Conservation (phyloP, 2,329 filamentous ascomycete genomes). For the Nemania sp. region DNA sequence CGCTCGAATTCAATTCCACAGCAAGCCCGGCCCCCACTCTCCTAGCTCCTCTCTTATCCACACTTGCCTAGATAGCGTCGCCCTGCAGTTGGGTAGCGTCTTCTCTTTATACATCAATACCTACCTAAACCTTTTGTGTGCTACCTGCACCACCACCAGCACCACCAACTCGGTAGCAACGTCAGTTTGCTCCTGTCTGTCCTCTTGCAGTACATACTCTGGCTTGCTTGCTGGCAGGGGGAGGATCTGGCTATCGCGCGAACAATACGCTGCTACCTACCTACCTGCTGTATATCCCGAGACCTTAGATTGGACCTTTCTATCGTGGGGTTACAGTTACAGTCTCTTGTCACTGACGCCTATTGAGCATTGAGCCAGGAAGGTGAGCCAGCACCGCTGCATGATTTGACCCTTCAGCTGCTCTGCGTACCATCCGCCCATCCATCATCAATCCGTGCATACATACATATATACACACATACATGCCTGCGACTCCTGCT, state of each 20-base stretch:
- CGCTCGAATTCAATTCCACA: background rate
- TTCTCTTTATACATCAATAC: background rate
- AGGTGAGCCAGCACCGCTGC: conserved; percentile 49
- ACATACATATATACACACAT: conserved; percentile 6
- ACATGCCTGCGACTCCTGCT: conserved; percentile 21
- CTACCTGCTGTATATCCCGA: conserved; percentile 21
- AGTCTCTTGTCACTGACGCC: background rate
- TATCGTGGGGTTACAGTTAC: conserved; percentile 15
- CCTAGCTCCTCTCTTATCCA: background rate
- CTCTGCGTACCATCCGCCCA: conserved; percentile 24
- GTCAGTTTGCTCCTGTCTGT: background rate
- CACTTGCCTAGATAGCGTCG: conserved; percentile 12
- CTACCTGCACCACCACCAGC: background rate
- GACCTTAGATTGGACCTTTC: conserved; percentile 23
- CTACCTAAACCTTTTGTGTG: background rate
- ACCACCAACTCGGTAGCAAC: background rate
- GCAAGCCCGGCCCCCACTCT: background rate
- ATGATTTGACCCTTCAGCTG: conserved; percentile 41
- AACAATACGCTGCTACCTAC: background rate
- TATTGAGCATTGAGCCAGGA: conserved; percentile 42
- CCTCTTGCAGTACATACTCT: too few species aligned
- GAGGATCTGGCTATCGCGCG: background rate
- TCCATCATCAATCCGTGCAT: background rate
- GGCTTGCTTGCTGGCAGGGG: conserved; percentile 14
- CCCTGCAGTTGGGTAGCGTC: conserved; percentile 18